Evolutionary conservation across 1,284 basidiomycete species (phyloP).

Genomic region (Somion occarium): DNA sequence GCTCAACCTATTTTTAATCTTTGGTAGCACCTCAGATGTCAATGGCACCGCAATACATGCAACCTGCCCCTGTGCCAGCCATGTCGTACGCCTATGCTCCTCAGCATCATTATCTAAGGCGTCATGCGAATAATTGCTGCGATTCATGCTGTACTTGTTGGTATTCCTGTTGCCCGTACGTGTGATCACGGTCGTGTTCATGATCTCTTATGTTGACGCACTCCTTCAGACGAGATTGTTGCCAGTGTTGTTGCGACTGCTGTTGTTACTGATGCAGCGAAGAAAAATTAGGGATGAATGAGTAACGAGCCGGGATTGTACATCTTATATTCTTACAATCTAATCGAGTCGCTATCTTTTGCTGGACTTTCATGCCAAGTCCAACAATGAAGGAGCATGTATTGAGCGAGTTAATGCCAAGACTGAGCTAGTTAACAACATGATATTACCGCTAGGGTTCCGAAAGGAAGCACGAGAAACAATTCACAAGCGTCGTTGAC

Average conservation of each 20-base stretch:
- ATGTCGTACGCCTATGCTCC: slow-evolving; percentile 17
- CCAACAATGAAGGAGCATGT: too few species aligned
- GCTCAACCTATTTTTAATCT: neutral
- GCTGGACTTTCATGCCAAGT: too few species aligned
- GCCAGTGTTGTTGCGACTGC: neutral
- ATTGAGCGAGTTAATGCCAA: too few species aligned
- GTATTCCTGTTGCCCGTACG: slow-evolving; percentile 2
- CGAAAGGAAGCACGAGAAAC: too few species aligned
- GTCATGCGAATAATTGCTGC: slow-evolving; percentile 9
- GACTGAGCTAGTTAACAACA: too few species aligned
- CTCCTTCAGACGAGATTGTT: neutral
- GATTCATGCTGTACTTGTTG: slow-evolving; percentile 11
- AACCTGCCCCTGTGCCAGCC: slow-evolving; percentile 20
- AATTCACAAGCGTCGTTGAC: too few species aligned
- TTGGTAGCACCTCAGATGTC: slow-evolving; percentile 23
- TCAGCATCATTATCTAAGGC: slow-evolving; percentile 6
- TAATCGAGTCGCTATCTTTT: too few species aligned
- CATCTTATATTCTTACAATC: too few species aligned
- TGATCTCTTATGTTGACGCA: neutral
- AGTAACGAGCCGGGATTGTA: too few species aligned
- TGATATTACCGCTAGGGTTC: too few species aligned
- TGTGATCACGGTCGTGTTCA: neutral
- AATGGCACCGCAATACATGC: slow-evolving; percentile 15
- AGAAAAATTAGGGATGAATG: too few species aligned
- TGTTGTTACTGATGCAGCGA: neutral